A percentile compares a stretch with the other conserved stretches of the same genome.
phyloP scores from a whole-genome alignment of 148 eudicot species.

The Rhododendron simsii region DNA sequence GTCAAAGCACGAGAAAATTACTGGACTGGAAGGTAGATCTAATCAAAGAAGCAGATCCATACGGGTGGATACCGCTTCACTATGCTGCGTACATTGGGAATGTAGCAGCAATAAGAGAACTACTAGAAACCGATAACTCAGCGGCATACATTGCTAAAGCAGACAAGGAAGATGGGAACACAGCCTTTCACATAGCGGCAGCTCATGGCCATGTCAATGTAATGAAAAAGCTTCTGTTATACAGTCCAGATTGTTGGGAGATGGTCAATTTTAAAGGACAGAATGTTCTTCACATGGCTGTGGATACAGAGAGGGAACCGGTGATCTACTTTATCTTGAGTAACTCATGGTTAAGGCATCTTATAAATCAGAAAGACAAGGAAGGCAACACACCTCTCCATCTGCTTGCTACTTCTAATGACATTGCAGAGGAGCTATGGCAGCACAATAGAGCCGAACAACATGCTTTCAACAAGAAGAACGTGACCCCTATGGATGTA shows the following conservation, averaged over 20 bases:
- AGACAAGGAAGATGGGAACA: neutral
- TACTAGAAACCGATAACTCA: neutral
- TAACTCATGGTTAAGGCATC: neutral
- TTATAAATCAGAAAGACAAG: slow-evolving; percentile 7
- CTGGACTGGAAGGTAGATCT: neutral
- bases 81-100: neutral
- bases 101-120: too few species aligned
- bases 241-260: neutral
- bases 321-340: neutral
- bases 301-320: neutral
- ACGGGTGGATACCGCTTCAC: slow-evolving; percentile 9
- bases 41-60: neutral
- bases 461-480: neutral
- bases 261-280: neutral
- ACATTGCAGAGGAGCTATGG: neutral
- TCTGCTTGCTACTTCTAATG: neutral
- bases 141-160: neutral
- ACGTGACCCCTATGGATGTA: neutral
- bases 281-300: slow-evolving; percentile 5
- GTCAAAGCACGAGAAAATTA: neutral
- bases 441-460: neutral
- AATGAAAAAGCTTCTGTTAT: neutral
- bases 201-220: neutral
- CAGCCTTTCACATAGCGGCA: slow-evolving; percentile 3
- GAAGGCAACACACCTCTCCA: neutral